Conservation (phyloP, 2,329 filamentous ascomycete genomes). For the Diatrype stigma region DNA sequence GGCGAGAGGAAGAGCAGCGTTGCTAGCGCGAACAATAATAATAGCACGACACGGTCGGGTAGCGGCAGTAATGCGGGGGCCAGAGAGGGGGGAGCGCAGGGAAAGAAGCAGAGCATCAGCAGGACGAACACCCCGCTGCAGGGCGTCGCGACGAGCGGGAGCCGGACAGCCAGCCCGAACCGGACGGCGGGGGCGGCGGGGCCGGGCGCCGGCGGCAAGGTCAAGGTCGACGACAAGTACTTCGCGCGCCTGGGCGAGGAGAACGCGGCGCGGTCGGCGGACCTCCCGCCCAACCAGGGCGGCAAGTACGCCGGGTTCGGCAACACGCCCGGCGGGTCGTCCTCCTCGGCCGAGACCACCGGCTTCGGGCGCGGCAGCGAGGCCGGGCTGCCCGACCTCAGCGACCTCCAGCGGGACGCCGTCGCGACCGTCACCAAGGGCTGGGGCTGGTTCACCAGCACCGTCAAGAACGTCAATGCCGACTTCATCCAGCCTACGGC, state of each 20-base stretch:
- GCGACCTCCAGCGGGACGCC: slow-evolving; percentile 88
- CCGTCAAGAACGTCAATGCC: slow-evolving; percentile 86
- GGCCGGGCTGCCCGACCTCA: slow-evolving; percentile 59
- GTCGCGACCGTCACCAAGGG: slow-evolving; percentile 84
- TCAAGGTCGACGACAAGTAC: slow-evolving; percentile 77
- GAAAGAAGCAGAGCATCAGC: slow-evolving; percentile 23
- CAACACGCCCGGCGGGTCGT: slow-evolving; percentile 66
- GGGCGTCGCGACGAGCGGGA: slow-evolving; percentile 32
- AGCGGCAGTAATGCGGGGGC: too few relatives aligned
- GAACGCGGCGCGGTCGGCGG: slow-evolving; percentile 71
- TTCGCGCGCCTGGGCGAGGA: slow-evolving; percentile 81
- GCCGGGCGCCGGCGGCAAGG: slow-evolving; percentile 38
- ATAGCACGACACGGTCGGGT: slow-evolving; percentile 28
- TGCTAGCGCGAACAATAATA: slow-evolving; percentile 12
- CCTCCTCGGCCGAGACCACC: slow-evolving; percentile 41
- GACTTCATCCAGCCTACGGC: slow-evolving; percentile 90
- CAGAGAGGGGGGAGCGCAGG: slow-evolving; percentile 18
- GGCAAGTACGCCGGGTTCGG: slow-evolving; percentile 93
- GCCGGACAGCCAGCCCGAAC: slow-evolving; percentile 36
- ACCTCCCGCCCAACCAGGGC: slow-evolving; percentile 80
- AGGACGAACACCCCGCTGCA: slow-evolving; percentile 35
- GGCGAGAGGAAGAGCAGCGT: slow-evolving; percentile 53
- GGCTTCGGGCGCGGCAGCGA: slow-evolving; percentile 31
- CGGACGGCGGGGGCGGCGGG: slow-evolving; percentile 2
- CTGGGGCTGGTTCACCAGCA: slow-evolving; percentile 93